Conservation (phyloP, 2,329 filamentous ascomycete species). For the Phymatotrichopsis omnivora region DNA sequence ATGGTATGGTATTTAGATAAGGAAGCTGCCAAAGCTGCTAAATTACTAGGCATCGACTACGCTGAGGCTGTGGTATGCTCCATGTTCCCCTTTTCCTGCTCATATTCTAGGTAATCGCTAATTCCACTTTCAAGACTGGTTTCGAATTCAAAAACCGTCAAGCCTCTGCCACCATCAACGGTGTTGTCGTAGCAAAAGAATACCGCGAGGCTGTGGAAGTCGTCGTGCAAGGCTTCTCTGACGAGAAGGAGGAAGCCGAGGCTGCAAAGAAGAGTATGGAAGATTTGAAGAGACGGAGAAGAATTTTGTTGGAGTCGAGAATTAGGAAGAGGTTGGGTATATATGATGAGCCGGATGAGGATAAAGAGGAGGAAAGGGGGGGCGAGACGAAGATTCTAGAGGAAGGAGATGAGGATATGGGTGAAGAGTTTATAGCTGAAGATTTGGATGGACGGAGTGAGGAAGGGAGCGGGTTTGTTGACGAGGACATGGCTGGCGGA, state of each 20-base stretch:
- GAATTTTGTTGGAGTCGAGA: constrained; percentile 51
- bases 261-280: constrained; percentile 44
- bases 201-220: constrained; percentile 60
- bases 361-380: constrained; percentile 12
- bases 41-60: constrained; percentile 68
- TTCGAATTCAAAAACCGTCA: constrained; percentile 80
- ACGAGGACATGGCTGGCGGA: constrained; percentile 18
- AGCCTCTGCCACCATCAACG: constrained; percentile 72
- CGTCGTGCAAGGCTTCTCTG: constrained; percentile 56
- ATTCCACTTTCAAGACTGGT: constrained; percentile 45
- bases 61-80: constrained; percentile 58
- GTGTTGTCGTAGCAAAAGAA: constrained; percentile 65
- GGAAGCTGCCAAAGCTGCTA: constrained; percentile 60
- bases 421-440: constrained; percentile 35
- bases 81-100: background rate
- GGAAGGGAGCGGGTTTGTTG: constrained; percentile 35
- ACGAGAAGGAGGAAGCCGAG: constrained; percentile 54
- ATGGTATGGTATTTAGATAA: constrained; percentile 20
- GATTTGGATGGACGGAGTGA: constrained; percentile 40
- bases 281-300: constrained; percentile 48
- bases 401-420: constrained; percentile 35
- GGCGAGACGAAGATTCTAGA: constrained; percentile 19
- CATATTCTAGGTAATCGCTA: background rate
- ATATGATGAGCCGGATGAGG: constrained; percentile 21
- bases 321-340: constrained; percentile 62